These are phyloP conservation scores for Hypoxylon sp. DNA, from an alignment of 2,329 filamentous ascomycete genomes.

Conservation along the genomic window DNA sequence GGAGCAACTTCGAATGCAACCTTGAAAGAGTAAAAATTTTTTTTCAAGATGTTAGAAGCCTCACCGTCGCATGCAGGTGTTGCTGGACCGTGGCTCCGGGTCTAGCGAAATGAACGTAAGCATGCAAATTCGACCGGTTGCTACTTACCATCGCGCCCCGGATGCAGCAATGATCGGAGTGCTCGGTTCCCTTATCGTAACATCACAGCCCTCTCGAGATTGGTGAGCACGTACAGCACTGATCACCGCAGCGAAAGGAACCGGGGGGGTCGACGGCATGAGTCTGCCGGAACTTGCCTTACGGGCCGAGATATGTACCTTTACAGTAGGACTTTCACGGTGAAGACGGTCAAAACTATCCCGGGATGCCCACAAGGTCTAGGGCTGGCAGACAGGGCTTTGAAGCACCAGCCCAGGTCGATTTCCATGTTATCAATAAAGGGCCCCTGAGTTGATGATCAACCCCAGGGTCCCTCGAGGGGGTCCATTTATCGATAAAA, in stretches of 20 bases:
- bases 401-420: background rate
- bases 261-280: background rate
- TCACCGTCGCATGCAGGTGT: slow-evolving; percentile 27
- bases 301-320: slow-evolving; percentile 1
- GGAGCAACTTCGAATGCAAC: background rate
- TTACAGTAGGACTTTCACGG: background rate
- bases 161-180: slow-evolving; percentile 34
- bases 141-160: slow-evolving; percentile 5
- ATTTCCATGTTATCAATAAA: background rate
- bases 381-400: background rate
- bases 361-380: background rate
- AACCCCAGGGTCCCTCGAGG: background rate
- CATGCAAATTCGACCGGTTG: slow-evolving; percentile 1
- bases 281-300: background rate
- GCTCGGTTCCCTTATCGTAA: slow-evolving; percentile 27
- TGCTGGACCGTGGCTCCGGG: slow-evolving; percentile 34
- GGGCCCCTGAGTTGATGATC: background rate
- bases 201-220: slow-evolving; percentile 3
- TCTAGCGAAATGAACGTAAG: slow-evolving; percentile 21
- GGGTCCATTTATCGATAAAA: background rate
- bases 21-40: slow-evolving; percentile 9
- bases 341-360: background rate
- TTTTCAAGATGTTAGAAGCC: slow-evolving; percentile 21
- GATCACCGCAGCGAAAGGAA: background rate
- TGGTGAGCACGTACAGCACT: background rate